Base-by-base conservation (phyloP, 768 basidiomycete genomes). In the Heimioporus sp. region DNA sequence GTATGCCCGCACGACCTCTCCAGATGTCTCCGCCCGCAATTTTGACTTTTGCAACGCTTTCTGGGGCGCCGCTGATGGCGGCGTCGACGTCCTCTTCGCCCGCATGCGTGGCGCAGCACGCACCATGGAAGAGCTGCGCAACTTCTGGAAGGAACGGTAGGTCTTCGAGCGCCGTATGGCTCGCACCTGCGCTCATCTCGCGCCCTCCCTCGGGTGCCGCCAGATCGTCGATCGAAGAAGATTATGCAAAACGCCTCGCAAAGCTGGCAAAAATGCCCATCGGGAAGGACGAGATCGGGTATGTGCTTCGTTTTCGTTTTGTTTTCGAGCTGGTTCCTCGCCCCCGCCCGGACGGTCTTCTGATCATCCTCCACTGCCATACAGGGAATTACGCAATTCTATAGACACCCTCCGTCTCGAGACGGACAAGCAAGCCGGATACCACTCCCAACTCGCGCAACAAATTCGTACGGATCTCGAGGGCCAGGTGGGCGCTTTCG, bases 41-140 rank as follows among this genome's bases (percentile, higher is more conserved):
- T 70, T 85, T 62, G 92, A 97, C 72, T 98, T 94, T 72, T 98
- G 95, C 71, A 99, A 98, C 71, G 83, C 92, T 2, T 98, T 98
- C 74, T 98, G 97, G 97, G 92, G 92, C 11, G 60, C 79, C 17
- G 81, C 78, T 28, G 93, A 97, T 75, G 87, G 80, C 36, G 94
- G 94, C 15, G 92, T 91, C 55, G 92, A 96, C 62, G 92, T 95
- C 41, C 76, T 98, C 31, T 89, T 92, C 66, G 87, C 92, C 31
- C 81, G 92, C 54, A 89, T 96, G 85, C 79, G 92, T 10, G 92
- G 91, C 17, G 90, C 89, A 13, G 69, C 80, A 16, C 80, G 90
- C 67, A 94, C 93, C 2, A 83, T 90, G 74, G 96, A 98, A 43
- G 97, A 98, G 56, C 66, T 98, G 44, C 80, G 79, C 58, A 81